phyloP scores from a whole-genome alignment of 352 stramenopile species.

The Globisporangium orthogonon region DNA sequence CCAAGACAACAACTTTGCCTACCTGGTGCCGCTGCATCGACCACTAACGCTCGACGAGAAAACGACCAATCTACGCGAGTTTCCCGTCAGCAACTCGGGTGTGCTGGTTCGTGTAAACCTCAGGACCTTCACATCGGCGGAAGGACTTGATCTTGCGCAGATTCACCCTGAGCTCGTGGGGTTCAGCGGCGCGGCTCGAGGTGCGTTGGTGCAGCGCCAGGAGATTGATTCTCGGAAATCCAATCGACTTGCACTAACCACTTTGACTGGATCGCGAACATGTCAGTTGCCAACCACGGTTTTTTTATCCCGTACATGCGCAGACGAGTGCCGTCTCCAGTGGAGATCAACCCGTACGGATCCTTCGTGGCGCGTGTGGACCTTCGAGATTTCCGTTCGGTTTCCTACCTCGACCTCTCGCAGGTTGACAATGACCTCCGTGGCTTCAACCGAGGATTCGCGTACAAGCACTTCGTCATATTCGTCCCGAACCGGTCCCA shows the following conservation, averaged over 20 bases:
- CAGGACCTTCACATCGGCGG: constrained; percentile 28
- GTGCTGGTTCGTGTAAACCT: constrained; percentile 55
- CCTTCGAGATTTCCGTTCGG: constrained; percentile 48
- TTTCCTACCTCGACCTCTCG: constrained; percentile 49
- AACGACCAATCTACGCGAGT: constrained; percentile 63
- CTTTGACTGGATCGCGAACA: neutral
- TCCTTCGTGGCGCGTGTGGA: constrained; percentile 55
- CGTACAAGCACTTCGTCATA: constrained; percentile 69
- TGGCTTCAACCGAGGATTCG: constrained; percentile 65
- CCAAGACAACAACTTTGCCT: constrained; percentile 55
- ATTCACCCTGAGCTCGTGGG: constrained; percentile 42
- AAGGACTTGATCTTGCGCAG: constrained; percentile 45
- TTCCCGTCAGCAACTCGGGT: constrained; percentile 58
- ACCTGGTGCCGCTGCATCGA: constrained; percentile 46
- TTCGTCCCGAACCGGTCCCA: constrained; percentile 43
- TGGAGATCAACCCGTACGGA: constrained; percentile 51
- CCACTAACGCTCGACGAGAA: constrained; percentile 37
- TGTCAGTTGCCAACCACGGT: constrained; percentile 48
- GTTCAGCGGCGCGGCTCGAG: constrained; percentile 58
- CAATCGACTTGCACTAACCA: neutral
- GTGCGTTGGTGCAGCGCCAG: constrained; percentile 13
- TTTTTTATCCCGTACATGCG: constrained; percentile 77
- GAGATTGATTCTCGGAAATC: neutral
- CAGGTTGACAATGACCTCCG: constrained; percentile 37
- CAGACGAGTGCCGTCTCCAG: constrained; percentile 23